These are phyloP conservation scores for Colletotrichum scovillei DNA, from an alignment of 2,329 filamentous ascomycete genomes.

Conservation along the genomic window DNA sequence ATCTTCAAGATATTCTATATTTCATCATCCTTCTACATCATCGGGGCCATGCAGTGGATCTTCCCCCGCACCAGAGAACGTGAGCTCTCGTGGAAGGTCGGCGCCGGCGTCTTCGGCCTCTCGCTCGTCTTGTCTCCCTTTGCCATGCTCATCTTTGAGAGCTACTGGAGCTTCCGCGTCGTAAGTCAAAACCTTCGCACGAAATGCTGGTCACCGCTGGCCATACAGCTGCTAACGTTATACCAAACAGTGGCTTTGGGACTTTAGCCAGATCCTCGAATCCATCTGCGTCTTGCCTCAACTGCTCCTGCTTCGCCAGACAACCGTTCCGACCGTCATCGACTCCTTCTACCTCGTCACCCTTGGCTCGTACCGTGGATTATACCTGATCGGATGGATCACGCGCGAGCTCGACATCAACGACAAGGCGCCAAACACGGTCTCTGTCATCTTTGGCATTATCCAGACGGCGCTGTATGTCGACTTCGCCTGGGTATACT, in stretches of 20 bases:
- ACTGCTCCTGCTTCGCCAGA: constrained; percentile 90
- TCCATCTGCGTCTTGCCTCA: constrained; percentile 92
- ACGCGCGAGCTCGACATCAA: constrained; percentile 70
- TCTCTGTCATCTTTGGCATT: constrained; percentile 86
- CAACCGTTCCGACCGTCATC: constrained; percentile 94
- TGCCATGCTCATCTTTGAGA: constrained; percentile 75
- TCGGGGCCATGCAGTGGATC: constrained; percentile 87
- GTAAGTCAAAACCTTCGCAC: constrained; percentile 50
- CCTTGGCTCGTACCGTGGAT: constrained; percentile 85
- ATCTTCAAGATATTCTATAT: constrained; percentile 93
- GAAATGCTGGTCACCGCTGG: neutral
- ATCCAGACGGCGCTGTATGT: constrained; percentile 91
- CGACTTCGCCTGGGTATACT: constrained; percentile 98
- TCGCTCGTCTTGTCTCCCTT: constrained; percentile 78
- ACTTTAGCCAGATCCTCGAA: constrained; percentile 92
- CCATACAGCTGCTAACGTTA: constrained; percentile 33
- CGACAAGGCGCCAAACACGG: constrained; percentile 71
- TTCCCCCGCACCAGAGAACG: constrained; percentile 89
- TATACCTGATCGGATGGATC: constrained; percentile 96
- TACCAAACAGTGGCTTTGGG: constrained; percentile 76
- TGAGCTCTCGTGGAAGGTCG: constrained; percentile 94
- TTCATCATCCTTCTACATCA: constrained; percentile 83
- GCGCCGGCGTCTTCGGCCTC: constrained; percentile 74
- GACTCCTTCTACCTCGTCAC: constrained; percentile 95
- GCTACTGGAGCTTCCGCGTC: constrained; percentile 59